Conservation (phyloP, 768 basidiomycete genomes). For the Xerocomellus dryophilus region DNA sequence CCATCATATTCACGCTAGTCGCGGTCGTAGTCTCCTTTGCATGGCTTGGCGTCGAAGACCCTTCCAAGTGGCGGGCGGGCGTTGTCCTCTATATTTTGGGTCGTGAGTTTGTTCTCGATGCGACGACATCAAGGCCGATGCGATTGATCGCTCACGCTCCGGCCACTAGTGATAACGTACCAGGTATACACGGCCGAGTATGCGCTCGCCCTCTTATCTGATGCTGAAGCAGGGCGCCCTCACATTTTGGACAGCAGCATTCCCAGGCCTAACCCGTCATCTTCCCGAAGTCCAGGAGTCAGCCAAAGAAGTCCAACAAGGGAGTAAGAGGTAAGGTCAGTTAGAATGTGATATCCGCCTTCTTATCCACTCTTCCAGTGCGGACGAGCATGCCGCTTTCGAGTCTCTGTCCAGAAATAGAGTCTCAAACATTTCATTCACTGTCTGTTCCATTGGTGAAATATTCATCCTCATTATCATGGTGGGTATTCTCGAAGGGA, state of each 20-base stretch:
- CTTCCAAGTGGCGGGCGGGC: slow-evolving; percentile 61
- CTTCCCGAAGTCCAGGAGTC: slow-evolving; percentile 66
- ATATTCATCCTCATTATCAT: slow-evolving; percentile 67
- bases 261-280: slow-evolving; percentile 70
- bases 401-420: slow-evolving; percentile 69
- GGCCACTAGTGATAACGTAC: slow-evolving; percentile 59
- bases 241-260: slow-evolving; percentile 83
- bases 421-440: slow-evolving; percentile 73
- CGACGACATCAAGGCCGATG: background rate
- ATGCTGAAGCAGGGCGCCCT: slow-evolving; percentile 48
- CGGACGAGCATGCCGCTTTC: slow-evolving; percentile 49
- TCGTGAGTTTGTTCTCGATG: slow-evolving; percentile 37
- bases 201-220: background rate
- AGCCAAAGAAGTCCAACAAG: slow-evolving; percentile 35
- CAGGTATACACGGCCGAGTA: slow-evolving; percentile 40
- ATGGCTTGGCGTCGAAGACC: slow-evolving; percentile 71
- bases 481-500: slow-evolving; percentile 69
- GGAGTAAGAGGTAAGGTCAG: slow-evolving; percentile 45
- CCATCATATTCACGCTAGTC: slow-evolving; percentile 67
- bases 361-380: slow-evolving; percentile 23
- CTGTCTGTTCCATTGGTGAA: slow-evolving; percentile 67
- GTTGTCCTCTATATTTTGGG: slow-evolving; percentile 63
- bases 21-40: slow-evolving; percentile 69
- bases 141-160: background rate
- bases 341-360: background rate